Conservation (phyloP, 495 filamentous ascomycete genomes). For the Xylaria cubensis region DNA sequence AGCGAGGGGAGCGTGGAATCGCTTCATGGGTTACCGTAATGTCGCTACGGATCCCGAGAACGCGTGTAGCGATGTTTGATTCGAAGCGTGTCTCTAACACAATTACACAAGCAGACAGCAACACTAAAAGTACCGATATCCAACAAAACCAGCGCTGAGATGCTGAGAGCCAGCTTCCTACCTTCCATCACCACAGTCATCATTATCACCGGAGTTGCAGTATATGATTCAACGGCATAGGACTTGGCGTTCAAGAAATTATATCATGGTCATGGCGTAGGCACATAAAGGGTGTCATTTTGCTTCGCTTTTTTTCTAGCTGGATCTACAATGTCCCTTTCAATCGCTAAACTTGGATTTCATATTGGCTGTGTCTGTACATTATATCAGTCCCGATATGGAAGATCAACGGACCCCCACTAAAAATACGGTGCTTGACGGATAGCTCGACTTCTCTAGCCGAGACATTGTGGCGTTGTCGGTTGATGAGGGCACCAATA, state of each 20-base stretch:
- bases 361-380: neutral
- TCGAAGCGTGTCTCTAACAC: neutral
- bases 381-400: neutral
- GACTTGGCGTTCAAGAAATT: neutral
- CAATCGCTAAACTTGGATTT: slow-evolving; percentile 8
- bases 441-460: neutral
- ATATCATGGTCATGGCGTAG: slow-evolving; percentile 8
- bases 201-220: neutral
- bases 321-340: neutral
- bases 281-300: slow-evolving; percentile 1
- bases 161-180: neutral
- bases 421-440: neutral
- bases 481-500: neutral
- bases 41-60: neutral
- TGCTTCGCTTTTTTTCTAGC: neutral
- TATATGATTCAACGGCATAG: slow-evolving; percentile 4
- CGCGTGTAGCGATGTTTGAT: neutral
- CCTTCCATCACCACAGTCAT: neutral
- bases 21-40: slow-evolving; percentile 32
- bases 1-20: slow-evolving; percentile 25
- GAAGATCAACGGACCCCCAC: neutral
- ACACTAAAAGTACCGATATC: neutral
- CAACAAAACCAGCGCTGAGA: neutral
- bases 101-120: neutral
- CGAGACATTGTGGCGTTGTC: neutral